Base-by-base conservation (phyloP, 2,329 filamentous ascomycete genomes). In the Fusarium goolgardi region DNA sequence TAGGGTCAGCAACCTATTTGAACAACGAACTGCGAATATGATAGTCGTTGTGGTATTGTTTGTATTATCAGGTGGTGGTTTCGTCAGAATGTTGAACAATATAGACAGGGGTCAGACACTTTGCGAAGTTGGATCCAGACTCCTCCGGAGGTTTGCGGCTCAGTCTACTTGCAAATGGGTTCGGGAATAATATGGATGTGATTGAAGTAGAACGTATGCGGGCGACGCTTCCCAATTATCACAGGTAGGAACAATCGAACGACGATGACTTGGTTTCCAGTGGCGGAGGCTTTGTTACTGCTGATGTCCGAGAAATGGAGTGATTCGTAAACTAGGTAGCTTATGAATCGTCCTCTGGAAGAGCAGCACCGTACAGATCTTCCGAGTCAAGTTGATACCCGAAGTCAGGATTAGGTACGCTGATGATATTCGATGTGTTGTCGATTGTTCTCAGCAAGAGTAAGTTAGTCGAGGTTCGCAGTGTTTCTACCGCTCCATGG, bases 131-230 rank as follows among this genome's bases (percentile, higher is more conserved):
- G 29, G 52, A 50, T 25, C 29, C 45, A 23, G 39, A 50, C 39
- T 45, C 39, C 47, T 31, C 46, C 40, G 47, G 39, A 23, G 63
- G 46, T 21, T 50, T 67, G 67, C 53, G 53, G 44, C 56, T 57
- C 44, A 45, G 35, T 55, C 32, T 45, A 20, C 43, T 40, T 63
- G 41, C 15, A 29, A 40, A 63, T 49, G 31, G 23, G 40, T 25
- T 66, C 47, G 52, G 46, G 40, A 67, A 69, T 56, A 59, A 35
- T 43, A 46, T 58, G 56, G 57, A 29, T 39, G 41, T 41, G 58
- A 31, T 44, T 39, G 44, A 53, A 52, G 27, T 31, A 41, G 52
- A 40, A 32, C 27, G 34, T 55, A 32, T 57, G 41, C 45, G 51
- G 47, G 40, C 39, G 32, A 25, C 20, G 40, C 16, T 25, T 44